Evolutionary conservation across 805 yeast species (phyloP).

Genomic region (Torulaspora quercuum): DNA sequence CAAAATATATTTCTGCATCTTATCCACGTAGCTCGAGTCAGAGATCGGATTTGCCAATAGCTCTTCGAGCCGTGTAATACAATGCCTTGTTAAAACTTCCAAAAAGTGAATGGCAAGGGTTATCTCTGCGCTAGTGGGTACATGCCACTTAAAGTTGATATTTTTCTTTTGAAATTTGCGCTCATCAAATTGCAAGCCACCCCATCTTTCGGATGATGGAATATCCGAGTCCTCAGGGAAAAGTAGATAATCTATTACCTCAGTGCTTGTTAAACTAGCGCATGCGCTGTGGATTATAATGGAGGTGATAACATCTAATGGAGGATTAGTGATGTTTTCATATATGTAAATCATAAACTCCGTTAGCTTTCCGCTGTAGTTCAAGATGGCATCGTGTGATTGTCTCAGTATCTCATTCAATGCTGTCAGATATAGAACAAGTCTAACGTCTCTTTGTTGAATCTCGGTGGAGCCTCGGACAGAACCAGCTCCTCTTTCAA

Average conservation of each 20-base stretch:
- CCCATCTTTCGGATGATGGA: constrained; percentile 58
- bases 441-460: constrained; percentile 70
- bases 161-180: constrained; percentile 48
- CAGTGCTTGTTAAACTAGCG: constrained; percentile 58
- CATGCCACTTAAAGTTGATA: constrained; percentile 68
- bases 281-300: constrained; percentile 65
- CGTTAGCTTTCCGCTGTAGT: constrained; percentile 44
- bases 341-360: constrained; percentile 36
- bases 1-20: constrained; percentile 50
- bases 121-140: constrained; percentile 57
- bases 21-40: constrained; percentile 42
- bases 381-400: constrained; percentile 51
- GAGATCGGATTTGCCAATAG: constrained; percentile 24
- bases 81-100: constrained; percentile 44
- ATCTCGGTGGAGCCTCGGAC: constrained; percentile 63
- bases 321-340: constrained; percentile 43
- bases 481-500: constrained; percentile 77
- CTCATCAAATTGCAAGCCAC: constrained; percentile 61
- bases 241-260: constrained; percentile 53
- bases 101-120: constrained; percentile 59
- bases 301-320: constrained; percentile 56
- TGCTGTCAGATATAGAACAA: constrained; percentile 67
- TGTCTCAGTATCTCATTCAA: constrained; percentile 68
- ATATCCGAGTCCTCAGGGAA: constrained; percentile 45
- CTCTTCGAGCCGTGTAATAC: constrained; percentile 43